These are phyloP conservation scores for Acanthamoeba castellanii DNA, from an alignment of 208 protist species.

Conservation along the genomic window DNA sequence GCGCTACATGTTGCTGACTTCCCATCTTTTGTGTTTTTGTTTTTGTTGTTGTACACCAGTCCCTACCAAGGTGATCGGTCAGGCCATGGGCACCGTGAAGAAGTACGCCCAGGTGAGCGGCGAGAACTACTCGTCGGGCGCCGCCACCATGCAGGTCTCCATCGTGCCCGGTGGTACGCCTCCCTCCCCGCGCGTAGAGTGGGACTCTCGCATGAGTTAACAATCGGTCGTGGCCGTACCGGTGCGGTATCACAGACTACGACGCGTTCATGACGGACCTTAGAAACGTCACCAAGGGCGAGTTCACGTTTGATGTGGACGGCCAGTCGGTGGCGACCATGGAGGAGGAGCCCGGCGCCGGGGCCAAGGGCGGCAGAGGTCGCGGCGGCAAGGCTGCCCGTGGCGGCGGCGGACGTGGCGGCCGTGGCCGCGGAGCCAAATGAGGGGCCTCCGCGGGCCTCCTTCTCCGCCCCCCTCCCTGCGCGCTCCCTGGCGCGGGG, in stretches of 20 bases:
- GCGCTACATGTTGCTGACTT: no score
- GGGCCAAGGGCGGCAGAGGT: not conserved
- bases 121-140: conserved; percentile 31
- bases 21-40: no score
- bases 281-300: conserved; percentile 38
- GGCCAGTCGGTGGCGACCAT: conserved; percentile 8
- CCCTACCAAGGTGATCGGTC: not conserved
- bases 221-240: no score
- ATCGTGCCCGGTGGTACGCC: conserved; percentile 38
- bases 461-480: not conserved
- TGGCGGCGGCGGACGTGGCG: conserved; percentile 2
- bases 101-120: conserved; percentile 12
- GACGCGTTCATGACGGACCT: conserved; percentile 36
- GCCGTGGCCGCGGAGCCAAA: conserved; percentile 7
- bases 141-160: conserved; percentile 3
- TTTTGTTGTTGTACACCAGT: no score
- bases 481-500: conserved; percentile 14
- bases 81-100: conserved; percentile 44
- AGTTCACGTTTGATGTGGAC: conserved; percentile 21
- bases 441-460: not conserved
- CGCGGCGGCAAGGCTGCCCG: conserved; percentile 3
- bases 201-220: no score
- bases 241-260: no score
- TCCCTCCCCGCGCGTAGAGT: not conserved
- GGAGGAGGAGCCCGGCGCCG: not conserved